Evolutionary conservation across 2,329 filamentous ascomycete genomes (phyloP).

Genomic region (Stagonosporopsis vannaccii): DNA sequence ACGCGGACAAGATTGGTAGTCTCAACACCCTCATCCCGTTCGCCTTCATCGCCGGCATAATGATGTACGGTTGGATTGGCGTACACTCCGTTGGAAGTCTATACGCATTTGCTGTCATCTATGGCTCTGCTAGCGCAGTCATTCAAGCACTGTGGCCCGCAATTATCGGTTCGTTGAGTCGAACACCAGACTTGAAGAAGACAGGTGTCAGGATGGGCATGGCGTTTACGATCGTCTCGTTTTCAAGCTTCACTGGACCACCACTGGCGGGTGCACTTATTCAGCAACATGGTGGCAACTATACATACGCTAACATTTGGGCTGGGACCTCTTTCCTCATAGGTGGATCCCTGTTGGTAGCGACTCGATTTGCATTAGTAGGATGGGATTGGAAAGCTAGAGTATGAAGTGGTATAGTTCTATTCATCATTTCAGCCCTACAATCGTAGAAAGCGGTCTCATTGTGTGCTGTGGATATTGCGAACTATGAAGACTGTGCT

Average conservation of each 20-base stretch:
- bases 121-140: constrained; percentile 39
- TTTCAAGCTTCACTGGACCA: constrained; percentile 45
- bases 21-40: constrained; percentile 58
- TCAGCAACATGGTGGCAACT: constrained; percentile 35
- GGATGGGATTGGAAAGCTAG: constrained; percentile 40
- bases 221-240: constrained; percentile 47
- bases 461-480: neutral
- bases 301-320: constrained; percentile 50
- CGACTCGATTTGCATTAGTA: constrained; percentile 37
- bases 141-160: constrained; percentile 44
- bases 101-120: constrained; percentile 43
- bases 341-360: constrained; percentile 35
- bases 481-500: neutral
- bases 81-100: constrained; percentile 34
- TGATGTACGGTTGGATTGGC: constrained; percentile 50
- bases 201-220: constrained; percentile 47
- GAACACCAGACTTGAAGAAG: constrained; percentile 42
- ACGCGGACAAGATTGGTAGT: constrained; percentile 51
- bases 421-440: neutral
- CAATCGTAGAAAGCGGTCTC: neutral
- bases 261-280: constrained; percentile 48
- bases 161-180: constrained; percentile 41
- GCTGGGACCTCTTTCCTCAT: constrained; percentile 39
- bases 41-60: constrained; percentile 55
- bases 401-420: constrained; percentile 17